Conservation (phyloP, 164 flowering plant genomes). For the Amborella trichopoda region DNA sequence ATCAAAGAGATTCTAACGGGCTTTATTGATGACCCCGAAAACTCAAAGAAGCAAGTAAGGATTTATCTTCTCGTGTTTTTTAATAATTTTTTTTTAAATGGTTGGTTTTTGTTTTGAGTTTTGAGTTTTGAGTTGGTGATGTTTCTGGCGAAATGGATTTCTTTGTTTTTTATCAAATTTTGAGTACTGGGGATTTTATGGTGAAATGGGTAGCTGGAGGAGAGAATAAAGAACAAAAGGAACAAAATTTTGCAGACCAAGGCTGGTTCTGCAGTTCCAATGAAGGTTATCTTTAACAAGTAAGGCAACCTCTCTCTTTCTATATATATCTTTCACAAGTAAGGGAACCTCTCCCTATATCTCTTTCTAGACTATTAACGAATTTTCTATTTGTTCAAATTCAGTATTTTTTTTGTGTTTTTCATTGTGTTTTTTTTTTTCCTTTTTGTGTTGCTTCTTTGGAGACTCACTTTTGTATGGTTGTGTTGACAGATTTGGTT, state of each 20-base stretch:
- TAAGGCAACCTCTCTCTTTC: conserved; percentile 24
- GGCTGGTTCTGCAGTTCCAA: conserved; percentile 64
- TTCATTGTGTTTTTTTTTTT: not conserved
- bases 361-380: too few relatives aligned
- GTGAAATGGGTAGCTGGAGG: conserved; percentile 67
- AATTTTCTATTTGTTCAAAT: too few relatives aligned
- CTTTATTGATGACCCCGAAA: conserved; percentile 60
- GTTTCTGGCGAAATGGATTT: not conserved
- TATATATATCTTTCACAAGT: too few relatives aligned
- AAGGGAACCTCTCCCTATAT: too few relatives aligned
- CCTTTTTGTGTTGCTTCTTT: conserved; percentile 4
- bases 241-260: conserved; percentile 70
- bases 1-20: conserved; percentile 65
- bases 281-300: conserved; percentile 74
- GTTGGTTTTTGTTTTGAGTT: not conserved
- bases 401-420: not conserved
- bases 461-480: too few relatives aligned
- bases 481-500: conserved; percentile 50
- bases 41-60: conserved; percentile 28
- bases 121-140: not conserved
- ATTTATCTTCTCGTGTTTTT: not conserved
- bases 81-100: not conserved
- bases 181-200: not conserved
- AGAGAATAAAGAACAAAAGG: conserved; percentile 73
- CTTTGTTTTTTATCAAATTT: not conserved